phyloP scores from a whole-genome alignment of 441 rosid genomes.

The Croton laevigatus region DNA sequence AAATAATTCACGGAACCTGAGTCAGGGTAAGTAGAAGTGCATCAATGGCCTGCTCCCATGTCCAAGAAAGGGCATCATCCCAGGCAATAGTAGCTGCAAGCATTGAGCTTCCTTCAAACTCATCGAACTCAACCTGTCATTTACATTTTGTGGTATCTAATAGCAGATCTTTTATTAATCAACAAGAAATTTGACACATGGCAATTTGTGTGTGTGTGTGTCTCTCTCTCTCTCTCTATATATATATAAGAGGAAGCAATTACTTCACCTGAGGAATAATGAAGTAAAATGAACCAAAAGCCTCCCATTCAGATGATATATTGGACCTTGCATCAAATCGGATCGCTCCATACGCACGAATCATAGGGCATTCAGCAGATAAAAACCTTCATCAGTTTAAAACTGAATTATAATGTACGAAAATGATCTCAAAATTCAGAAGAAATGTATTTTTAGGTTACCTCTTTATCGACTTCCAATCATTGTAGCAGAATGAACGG shows the following conservation, averaged over 20 bases:
- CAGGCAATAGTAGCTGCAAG: constrained; percentile 85
- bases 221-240: too few relatives aligned
- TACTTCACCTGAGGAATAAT: constrained; percentile 74
- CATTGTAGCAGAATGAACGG: constrained; percentile 66
- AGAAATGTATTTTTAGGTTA: constrained; percentile 15
- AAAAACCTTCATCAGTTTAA: constrained; percentile 52
- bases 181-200: constrained; percentile 20
- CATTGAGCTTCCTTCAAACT: constrained; percentile 72
- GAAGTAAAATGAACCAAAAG: constrained; percentile 88
- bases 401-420: not conserved
- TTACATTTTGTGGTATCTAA: constrained; percentile 25
- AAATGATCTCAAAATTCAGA: not conserved
- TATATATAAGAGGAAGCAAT: constrained; percentile 6
- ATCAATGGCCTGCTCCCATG: constrained; percentile 58
- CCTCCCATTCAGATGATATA: constrained; percentile 74
- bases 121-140: constrained; percentile 89
- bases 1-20: constrained; percentile 36
- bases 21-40: constrained; percentile 49
- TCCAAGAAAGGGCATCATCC: constrained; percentile 71
- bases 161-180: constrained; percentile 31
- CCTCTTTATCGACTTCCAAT: constrained; percentile 90
- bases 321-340: constrained; percentile 70
- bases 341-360: constrained; percentile 94
- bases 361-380: constrained; percentile 59
- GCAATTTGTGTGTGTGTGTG: not conserved